Conservation (phyloP, 345 rosid genomes). For the Populus deltoides region DNA sequence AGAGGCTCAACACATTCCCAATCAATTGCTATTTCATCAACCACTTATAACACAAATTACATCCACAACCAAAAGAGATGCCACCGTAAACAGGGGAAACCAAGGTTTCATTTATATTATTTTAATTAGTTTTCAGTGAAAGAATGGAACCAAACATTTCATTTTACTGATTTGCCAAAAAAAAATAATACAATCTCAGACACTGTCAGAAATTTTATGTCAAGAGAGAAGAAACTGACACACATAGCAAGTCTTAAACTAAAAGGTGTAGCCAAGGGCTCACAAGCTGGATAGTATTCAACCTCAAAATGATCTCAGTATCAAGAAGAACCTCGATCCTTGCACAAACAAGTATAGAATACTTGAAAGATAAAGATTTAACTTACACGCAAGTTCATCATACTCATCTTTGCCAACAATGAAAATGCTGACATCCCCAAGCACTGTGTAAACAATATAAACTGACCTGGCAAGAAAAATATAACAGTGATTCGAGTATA, state of each 20-base stretch:
- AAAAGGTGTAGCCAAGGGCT: slow-evolving; percentile 3
- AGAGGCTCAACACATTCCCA: background rate
- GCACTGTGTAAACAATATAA: slow-evolving; percentile 84
- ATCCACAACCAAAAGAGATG: background rate
- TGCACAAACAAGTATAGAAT: slow-evolving; percentile 3
- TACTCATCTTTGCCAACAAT: slow-evolving; percentile 95
- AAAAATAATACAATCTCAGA: background rate
- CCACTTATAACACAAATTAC: background rate
- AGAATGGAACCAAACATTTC: background rate
- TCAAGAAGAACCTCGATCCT: background rate
- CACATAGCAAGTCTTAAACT: background rate
- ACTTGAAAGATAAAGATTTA: background rate
- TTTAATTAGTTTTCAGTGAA: background rate
- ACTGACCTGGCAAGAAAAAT: slow-evolving; percentile 60
- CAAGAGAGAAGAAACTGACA: background rate
- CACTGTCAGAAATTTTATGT: background rate
- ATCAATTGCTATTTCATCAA: background rate
- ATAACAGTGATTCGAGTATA: background rate
- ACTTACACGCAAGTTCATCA: slow-evolving; percentile 97
- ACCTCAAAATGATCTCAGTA: background rate
- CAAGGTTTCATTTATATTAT: background rate
- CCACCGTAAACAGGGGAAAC: background rate
- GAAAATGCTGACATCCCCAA: slow-evolving; percentile 88
- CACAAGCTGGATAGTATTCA: background rate
- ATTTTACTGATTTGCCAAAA: background rate